Percentiles rank a stretch among this genome's conserved stretches.
These are phyloP conservation scores for Pezicula radicicola DNA, from an alignment of 2,329 filamentous ascomycete species.

Conservation along the genomic window DNA sequence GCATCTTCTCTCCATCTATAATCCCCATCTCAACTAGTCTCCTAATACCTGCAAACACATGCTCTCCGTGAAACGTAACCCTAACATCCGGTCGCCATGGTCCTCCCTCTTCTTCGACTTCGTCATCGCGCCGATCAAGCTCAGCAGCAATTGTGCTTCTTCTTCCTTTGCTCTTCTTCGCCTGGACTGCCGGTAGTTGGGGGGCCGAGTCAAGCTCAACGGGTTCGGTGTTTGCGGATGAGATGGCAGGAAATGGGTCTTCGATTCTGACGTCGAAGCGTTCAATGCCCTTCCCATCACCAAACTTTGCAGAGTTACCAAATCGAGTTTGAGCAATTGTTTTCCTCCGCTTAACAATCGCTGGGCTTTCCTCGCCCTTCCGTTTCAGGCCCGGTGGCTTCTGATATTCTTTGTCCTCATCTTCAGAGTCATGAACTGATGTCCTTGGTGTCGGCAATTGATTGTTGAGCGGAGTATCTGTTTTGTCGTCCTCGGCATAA, in stretches of 20 bases:
- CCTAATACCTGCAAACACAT: conserved; percentile 79
- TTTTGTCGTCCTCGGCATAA: conserved; percentile 61
- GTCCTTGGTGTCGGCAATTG: conserved; percentile 27
- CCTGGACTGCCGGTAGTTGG: conserved; percentile 21
- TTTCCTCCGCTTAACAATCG: conserved; percentile 53
- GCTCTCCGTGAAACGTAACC: conserved; percentile 69
- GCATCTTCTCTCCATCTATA: conserved; percentile 75
- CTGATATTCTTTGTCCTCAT: conserved; percentile 10
- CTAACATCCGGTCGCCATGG: conserved; percentile 57
- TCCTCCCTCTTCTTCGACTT: conserved; percentile 24
- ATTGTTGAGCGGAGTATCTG: conserved; percentile 48
- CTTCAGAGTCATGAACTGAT: conserved; percentile 36
- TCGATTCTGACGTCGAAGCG: conserved; percentile 57
- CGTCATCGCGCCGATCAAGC: conserved; percentile 22
- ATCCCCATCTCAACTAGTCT: conserved; percentile 74
- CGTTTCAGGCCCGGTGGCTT: conserved; percentile 20
- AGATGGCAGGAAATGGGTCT: conserved; percentile 47
- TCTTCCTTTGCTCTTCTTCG: conserved; percentile 24
- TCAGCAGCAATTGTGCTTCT: conserved; percentile 21
- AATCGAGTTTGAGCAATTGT: conserved; percentile 67
- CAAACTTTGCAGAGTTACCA: conserved; percentile 53
- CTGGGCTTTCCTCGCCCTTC: conserved; percentile 27
- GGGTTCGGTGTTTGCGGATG: conserved; percentile 16
- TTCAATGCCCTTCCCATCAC: conserved; percentile 61
- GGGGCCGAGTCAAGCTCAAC: conserved; percentile 22